phyloP scores from a whole-genome alignment of 164 flowering plant genomes.

The Macadamia integrifolia region DNA sequence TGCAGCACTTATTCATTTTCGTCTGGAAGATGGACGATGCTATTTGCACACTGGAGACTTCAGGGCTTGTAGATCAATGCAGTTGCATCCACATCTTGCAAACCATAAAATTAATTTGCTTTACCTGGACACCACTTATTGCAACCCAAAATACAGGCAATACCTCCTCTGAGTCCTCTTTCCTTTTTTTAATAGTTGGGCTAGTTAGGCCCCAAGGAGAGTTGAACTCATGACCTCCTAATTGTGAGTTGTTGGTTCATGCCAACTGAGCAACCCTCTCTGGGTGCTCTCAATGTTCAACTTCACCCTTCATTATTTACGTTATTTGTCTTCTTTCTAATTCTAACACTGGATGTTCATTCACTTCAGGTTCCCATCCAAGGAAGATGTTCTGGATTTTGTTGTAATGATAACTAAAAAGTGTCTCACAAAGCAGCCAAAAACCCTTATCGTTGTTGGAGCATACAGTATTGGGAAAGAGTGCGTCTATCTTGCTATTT shows the following conservation, averaged over 20 bases:
- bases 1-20: conserved; percentile 60
- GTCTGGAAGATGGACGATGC: conserved; percentile 45
- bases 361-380: conserved; percentile 59
- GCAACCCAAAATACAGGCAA: conserved; percentile 67
- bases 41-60: conserved; percentile 79
- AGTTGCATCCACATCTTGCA: conserved; percentile 44
- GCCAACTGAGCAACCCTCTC: no score
- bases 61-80: conserved; percentile 66
- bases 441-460: conserved; percentile 65
- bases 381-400: conserved; percentile 50
- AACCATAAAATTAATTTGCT: conserved; percentile 40
- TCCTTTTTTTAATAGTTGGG: no score
- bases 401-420: conserved; percentile 42
- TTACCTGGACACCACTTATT: conserved; percentile 76
- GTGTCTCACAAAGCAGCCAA: conserved; percentile 49
- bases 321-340: neutral
- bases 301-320: neutral
- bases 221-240: no score
- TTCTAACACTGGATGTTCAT: neutral
- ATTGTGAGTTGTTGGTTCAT: no score
- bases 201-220: no score
- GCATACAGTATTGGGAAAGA: conserved; percentile 86
- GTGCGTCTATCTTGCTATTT: conserved; percentile 59
- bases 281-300: no score
- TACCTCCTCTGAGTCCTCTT: neutral